A percentile compares a stretch with the other conserved stretches of the same genome.
Conservation (phyloP, 192 early-diverging fungal genomes). For the Obelidium mucronatum region DNA sequence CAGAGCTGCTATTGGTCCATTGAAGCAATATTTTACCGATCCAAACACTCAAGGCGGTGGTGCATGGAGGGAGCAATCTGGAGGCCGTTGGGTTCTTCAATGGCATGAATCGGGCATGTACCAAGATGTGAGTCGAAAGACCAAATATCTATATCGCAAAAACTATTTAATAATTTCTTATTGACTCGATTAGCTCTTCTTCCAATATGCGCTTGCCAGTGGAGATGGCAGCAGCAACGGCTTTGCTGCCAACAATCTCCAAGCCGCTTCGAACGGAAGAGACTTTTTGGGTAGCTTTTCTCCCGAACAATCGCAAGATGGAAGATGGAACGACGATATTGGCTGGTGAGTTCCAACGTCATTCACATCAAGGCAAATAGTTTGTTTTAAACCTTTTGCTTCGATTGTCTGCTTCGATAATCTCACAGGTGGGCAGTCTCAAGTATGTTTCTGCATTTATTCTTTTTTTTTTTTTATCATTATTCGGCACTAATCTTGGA, state of each 20-base stretch:
- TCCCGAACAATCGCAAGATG: slow-evolving; percentile 20
- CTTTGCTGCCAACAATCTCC: slow-evolving; percentile 4
- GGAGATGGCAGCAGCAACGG: slow-evolving; percentile 31
- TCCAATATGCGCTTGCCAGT: background rate
- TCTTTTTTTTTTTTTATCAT: background rate
- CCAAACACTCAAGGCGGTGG: background rate
- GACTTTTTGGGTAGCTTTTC: slow-evolving; percentile 23
- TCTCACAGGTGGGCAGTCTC: slow-evolving; percentile 52
- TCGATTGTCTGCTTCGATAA: too few species aligned
- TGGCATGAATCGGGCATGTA: slow-evolving; percentile 24
- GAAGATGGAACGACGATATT: slow-evolving; percentile 61
- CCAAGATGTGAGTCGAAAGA: slow-evolving; percentile 2
- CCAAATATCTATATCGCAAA: too few species aligned
- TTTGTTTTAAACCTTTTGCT: too few species aligned
- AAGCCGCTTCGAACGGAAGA: background rate
- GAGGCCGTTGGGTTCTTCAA: slow-evolving; percentile 20
- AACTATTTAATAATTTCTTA: too few species aligned
- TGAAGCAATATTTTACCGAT: slow-evolving; percentile 8
- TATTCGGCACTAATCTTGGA: too few species aligned
- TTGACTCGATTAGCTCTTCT: too few species aligned
- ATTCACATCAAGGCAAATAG: too few species aligned
- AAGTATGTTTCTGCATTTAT: slow-evolving; percentile 8
- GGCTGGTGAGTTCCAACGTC: too few species aligned
- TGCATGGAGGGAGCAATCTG: slow-evolving; percentile 7
- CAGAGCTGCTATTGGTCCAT: slow-evolving; percentile 7